A percentile compares a stretch with the other conserved stretches of the same genome.
Conservation (phyloP, 2,329 filamentous ascomycete species). For the Sarocladium oryzae region DNA sequence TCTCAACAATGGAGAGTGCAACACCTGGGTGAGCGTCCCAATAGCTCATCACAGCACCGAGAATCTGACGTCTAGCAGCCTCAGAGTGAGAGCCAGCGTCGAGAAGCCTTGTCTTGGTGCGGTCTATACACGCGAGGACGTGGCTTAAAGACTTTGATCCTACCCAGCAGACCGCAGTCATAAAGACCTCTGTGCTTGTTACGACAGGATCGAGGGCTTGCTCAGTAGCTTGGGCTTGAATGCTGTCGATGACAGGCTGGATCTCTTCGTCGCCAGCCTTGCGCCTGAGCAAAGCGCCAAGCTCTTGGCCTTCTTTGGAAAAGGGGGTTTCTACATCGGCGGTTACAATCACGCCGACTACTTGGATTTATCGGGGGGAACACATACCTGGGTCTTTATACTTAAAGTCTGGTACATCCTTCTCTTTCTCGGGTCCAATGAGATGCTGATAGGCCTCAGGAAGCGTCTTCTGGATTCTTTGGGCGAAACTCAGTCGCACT, state of each 20-base stretch:
- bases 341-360: constrained; percentile 3
- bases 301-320: constrained; percentile 73
- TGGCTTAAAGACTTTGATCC: constrained; percentile 95
- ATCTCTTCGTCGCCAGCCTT: constrained; percentile 84
- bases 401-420: constrained; percentile 95
- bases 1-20: constrained; percentile 88
- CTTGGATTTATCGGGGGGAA: neutral
- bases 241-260: constrained; percentile 70
- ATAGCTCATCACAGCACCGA: constrained; percentile 83
- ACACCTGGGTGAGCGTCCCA: constrained; percentile 91
- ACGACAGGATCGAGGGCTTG: constrained; percentile 71
- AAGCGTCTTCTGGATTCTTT: constrained; percentile 89
- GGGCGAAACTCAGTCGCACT: constrained; percentile 91
- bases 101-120: constrained; percentile 82
- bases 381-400: constrained; percentile 67
- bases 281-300: constrained; percentile 71
- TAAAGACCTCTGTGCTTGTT: constrained; percentile 86
- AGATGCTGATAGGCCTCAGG: constrained; percentile 75
- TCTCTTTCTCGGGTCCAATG: constrained; percentile 82
- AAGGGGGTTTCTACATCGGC: constrained; percentile 64
- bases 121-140: constrained; percentile 90
- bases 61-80: constrained; percentile 76
- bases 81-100: constrained; percentile 70
- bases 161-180: constrained; percentile 87
- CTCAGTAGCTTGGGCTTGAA: constrained; percentile 71